These are phyloP conservation scores for Diospyros lotus DNA, from an alignment of 148 eudicot species.

Conservation along the genomic window DNA sequence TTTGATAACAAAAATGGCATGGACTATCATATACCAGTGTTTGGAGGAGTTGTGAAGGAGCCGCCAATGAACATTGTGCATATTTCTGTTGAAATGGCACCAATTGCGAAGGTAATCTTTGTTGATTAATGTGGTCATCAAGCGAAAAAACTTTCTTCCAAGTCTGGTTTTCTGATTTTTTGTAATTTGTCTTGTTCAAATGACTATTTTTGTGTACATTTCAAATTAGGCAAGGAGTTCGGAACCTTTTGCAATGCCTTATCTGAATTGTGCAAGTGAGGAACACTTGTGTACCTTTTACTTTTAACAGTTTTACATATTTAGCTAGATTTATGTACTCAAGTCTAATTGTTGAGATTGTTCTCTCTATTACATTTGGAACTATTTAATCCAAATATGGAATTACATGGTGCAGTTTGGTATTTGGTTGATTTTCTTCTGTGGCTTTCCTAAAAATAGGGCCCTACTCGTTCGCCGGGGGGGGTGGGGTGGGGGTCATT, in stretches of 20 bases:
- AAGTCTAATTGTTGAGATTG: not conserved
- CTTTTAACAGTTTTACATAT: not conserved
- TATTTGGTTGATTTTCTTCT: not conserved
- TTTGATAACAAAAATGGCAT: conserved; percentile 83
- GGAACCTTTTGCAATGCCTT: not conserved
- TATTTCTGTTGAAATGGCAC: conserved; percentile 98
- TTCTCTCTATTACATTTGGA: not conserved
- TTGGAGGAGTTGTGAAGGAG: conserved; percentile 82
- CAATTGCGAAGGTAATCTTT: conserved; percentile 81
- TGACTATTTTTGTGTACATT: not conserved
- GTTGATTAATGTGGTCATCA: not conserved
- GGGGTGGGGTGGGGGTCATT: no score
- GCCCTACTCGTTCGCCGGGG: no score
- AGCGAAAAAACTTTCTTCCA: not conserved
- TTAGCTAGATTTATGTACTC: not conserved
- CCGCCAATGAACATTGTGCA: conserved; percentile 97
- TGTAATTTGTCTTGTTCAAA: not conserved
- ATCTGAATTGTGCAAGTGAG: not conserved
- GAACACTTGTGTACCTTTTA: not conserved
- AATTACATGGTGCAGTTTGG: not conserved
- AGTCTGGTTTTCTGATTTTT: not conserved
- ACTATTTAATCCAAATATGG: not conserved
- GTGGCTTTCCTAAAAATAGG: not conserved
- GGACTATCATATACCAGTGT: conserved; percentile 96
- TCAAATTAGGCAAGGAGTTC: not conserved